Evolutionary conservation across 331 rosid genomes (phyloP), one percentile per base, ranked within the genome.

Genomic region (Arachis monticola): DNA sequence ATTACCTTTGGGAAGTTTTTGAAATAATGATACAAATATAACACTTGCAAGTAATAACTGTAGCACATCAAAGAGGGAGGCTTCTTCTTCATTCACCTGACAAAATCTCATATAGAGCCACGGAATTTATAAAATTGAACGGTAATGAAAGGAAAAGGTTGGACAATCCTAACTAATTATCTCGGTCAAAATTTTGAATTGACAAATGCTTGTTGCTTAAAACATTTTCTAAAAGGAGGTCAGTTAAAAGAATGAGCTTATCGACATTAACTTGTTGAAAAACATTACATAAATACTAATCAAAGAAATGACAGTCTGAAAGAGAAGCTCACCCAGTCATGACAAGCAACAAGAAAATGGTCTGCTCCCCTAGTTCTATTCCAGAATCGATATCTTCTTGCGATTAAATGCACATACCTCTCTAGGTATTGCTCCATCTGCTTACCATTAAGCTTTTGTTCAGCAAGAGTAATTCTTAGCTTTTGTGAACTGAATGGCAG

Each of bases 291-390:
- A 10, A 67, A 78, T 56, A 56, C 12, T 30, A 63, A 55, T 75
- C 1, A 57, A 60, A 65, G 47, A 58, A 64, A 60, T 48, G 22
- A 17, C 22, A 17, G 22, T 17, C 22, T 35, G 72, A 52, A 65
- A 9, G 8, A 64, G 42, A 72, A 69, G 55, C 82, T 7, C 81
- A 92, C 97, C 97, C 97, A 92, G 64, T 92, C 97, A 74, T 92
- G 96, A 74, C 97, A 92, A 77, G 91, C 97, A 68, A 88, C 93
- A 58, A 92, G 85, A 85, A 92, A 92, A 83, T 90, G 97, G 79
- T 92, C 97, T 2, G 89, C 87, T 72, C 97, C 97, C 51, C 69
- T 82, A 31, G 96, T 87, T 85, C 93, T 85, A 82, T 92, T 92
- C 97, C 96, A 92, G 80, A 86, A 90, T 59, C 72, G 85, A 82